These are phyloP conservation scores for Thielaviopsis populi DNA, from an alignment of 2,329 filamentous ascomycete species.

Conservation along the genomic window DNA sequence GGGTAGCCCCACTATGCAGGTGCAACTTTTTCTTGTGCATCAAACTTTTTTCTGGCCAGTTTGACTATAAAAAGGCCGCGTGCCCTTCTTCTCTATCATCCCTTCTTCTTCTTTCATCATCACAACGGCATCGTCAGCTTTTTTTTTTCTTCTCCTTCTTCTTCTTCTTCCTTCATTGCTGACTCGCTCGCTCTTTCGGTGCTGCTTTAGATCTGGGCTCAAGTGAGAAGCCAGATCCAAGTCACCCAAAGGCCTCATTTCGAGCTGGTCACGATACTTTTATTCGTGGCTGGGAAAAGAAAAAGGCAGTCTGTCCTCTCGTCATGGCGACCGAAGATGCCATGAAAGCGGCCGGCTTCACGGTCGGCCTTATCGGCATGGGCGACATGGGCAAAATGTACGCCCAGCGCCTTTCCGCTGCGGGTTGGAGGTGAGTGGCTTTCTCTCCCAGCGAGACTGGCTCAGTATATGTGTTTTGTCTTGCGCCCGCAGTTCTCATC, in stretches of 20 bases:
- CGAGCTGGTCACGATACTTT: background rate
- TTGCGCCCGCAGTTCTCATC: slow-evolving; percentile 18
- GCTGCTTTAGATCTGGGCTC: background rate
- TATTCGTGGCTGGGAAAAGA: too few relatives aligned
- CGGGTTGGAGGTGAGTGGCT: slow-evolving; percentile 78
- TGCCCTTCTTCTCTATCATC: background rate
- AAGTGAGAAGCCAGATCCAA: background rate
- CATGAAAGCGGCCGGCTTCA: slow-evolving; percentile 46
- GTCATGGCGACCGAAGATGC: slow-evolving; percentile 9
- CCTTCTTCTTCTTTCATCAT: slow-evolving; percentile 8
- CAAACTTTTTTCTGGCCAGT: background rate
- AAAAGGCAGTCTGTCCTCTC: background rate
- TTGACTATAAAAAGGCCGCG: slow-evolving; percentile 9
- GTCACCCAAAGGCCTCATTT: too few relatives aligned
- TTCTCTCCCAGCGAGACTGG: slow-evolving; percentile 14
- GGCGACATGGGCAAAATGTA: slow-evolving; percentile 99
- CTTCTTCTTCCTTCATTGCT: background rate
- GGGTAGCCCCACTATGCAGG: slow-evolving; percentile 8
- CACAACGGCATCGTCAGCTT: background rate
- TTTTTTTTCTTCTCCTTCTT: background rate
- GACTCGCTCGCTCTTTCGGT: background rate
- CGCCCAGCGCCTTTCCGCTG: slow-evolving; percentile 68
- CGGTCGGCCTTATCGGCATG: slow-evolving; percentile 94
- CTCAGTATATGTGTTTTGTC: background rate
- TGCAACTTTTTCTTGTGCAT: background rate